Percentiles rank a stretch among this genome's conserved stretches.
phyloP scores from a whole-genome alignment of 140 eudicot genomes.

The Cichorium intybus region DNA sequence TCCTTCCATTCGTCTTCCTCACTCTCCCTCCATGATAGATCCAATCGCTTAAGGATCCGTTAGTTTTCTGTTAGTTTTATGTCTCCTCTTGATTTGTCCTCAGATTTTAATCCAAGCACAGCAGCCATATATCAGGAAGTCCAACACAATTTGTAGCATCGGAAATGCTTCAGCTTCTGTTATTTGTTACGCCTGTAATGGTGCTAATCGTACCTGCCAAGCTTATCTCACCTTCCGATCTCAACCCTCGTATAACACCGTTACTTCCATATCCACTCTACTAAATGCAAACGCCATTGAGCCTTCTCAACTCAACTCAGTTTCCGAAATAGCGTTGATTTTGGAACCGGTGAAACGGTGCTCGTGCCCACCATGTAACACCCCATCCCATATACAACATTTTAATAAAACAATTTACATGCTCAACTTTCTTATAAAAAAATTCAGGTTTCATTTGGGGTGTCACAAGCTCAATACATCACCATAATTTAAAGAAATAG shows the following conservation, averaged over 20 bases:
- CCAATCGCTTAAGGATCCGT: too few species aligned
- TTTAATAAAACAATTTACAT: too few species aligned
- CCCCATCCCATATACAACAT: too few species aligned
- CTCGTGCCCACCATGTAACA: constrained; percentile 75
- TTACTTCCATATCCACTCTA: constrained; percentile 61
- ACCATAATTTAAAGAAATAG: too few species aligned
- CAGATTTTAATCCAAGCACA: constrained; percentile 42
- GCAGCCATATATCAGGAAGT: constrained; percentile 57
- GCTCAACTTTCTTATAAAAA: too few species aligned
- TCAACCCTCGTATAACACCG: constrained; percentile 50
- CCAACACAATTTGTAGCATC: constrained; percentile 29
- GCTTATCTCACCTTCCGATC: constrained; percentile 74
- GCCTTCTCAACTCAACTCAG: constrained; percentile 63
- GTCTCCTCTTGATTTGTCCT: constrained; percentile 27
- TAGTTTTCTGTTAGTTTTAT: constrained; percentile 19
- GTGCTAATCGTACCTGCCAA: constrained; percentile 48
- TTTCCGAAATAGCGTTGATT: constrained; percentile 18
- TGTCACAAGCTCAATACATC: too few species aligned
- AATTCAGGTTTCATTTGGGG: too few species aligned
- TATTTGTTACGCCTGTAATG: constrained; percentile 76
- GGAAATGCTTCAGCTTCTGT: constrained; percentile 48
- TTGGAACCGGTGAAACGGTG: constrained; percentile 47
- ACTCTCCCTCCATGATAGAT: too few species aligned
- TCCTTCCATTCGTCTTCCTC: too few species aligned
- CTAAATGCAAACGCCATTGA: constrained; percentile 42